These are phyloP conservation scores for Sugiyamaella sp. DNA, from an alignment of 1,139 yeast species.

Conservation along the genomic window DNA sequence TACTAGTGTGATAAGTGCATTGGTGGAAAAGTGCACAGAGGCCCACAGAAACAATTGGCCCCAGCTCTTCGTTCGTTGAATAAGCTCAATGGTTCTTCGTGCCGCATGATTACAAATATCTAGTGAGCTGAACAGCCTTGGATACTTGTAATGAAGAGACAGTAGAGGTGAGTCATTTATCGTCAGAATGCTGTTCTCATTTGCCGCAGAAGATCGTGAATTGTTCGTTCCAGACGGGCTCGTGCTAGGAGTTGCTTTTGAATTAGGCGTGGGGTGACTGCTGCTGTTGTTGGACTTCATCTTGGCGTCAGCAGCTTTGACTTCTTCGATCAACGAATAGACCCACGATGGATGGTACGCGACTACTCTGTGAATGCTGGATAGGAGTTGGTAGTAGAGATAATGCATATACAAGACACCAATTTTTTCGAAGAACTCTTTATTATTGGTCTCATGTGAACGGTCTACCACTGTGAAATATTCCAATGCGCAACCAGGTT, in stretches of 20 bases:
- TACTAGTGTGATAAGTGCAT: slow-evolving; percentile 35
- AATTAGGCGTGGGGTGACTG: slow-evolving; percentile 5
- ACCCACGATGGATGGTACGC: slow-evolving; percentile 41
- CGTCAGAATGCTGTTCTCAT: background rate
- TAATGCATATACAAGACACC: slow-evolving; percentile 28
- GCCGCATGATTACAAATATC: slow-evolving; percentile 34
- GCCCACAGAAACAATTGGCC: slow-evolving; percentile 29
- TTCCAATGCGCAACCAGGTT: slow-evolving; percentile 32
- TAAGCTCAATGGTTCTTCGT: slow-evolving; percentile 30
- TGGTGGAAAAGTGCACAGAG: slow-evolving; percentile 30
- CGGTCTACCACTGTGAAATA: slow-evolving; percentile 9
- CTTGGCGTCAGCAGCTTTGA: slow-evolving; percentile 10
- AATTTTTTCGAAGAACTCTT: slow-evolving; percentile 17
- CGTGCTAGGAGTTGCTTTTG: slow-evolving; percentile 8
- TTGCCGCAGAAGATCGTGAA: background rate
- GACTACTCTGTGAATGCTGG: slow-evolving; percentile 37
- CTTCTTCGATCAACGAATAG: slow-evolving; percentile 25
- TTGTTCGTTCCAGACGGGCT: background rate
- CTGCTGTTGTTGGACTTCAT: background rate
- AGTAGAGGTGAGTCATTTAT: slow-evolving; percentile 17
- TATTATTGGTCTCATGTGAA: slow-evolving; percentile 8
- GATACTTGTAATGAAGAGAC: slow-evolving; percentile 25
- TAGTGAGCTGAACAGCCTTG: slow-evolving; percentile 30
- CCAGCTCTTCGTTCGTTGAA: slow-evolving; percentile 23
- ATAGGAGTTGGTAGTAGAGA: slow-evolving; percentile 34